phyloP scores from a whole-genome alignment of 2,329 filamentous ascomycete genomes.

The Fusarium armeniacum region DNA sequence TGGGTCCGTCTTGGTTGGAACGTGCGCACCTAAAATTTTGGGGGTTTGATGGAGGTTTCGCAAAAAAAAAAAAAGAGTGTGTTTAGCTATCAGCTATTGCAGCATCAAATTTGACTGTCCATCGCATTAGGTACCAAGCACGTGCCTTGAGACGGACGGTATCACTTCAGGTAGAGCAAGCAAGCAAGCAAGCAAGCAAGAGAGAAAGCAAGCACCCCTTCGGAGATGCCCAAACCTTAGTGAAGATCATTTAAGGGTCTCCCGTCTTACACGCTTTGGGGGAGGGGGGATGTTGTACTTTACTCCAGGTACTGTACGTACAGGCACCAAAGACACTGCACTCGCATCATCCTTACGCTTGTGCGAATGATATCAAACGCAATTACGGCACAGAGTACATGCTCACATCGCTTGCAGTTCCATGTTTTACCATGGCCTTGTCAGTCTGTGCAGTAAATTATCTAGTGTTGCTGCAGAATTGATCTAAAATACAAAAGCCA shows the following conservation, averaged over 20 bases:
- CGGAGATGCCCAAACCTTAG: slow-evolving; percentile 17
- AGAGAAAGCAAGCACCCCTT: background rate
- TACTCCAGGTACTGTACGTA: background rate
- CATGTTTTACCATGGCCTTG: background rate
- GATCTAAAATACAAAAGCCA: slow-evolving; percentile 2
- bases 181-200: background rate
- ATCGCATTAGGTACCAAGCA: slow-evolving; percentile 27
- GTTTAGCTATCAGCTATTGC: background rate
- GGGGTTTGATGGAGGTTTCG: slow-evolving; percentile 18
- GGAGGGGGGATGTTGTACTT: background rate
- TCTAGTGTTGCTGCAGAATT: background rate
- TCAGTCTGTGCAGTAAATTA: too few relatives aligned
- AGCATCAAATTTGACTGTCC: slow-evolving; percentile 1
- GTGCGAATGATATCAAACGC: background rate
- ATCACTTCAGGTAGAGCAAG: background rate
- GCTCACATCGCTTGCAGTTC: background rate
- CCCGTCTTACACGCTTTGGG: slow-evolving; percentile 22
- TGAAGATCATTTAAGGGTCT: slow-evolving; percentile 32
- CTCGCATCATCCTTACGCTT: background rate
- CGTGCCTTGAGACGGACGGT: slow-evolving; percentile 29
- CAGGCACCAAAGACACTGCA: slow-evolving; percentile 1
- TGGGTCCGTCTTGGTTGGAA: background rate
- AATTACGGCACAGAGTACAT: slow-evolving; percentile 5
- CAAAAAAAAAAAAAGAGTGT: background rate
- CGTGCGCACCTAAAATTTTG: slow-evolving; percentile 13